Percentiles rank a stretch among this genome's conserved stretches.
Conservation (phyloP, 1,139 yeast genomes). For the Hanseniaspora gamundiae region DNA sequence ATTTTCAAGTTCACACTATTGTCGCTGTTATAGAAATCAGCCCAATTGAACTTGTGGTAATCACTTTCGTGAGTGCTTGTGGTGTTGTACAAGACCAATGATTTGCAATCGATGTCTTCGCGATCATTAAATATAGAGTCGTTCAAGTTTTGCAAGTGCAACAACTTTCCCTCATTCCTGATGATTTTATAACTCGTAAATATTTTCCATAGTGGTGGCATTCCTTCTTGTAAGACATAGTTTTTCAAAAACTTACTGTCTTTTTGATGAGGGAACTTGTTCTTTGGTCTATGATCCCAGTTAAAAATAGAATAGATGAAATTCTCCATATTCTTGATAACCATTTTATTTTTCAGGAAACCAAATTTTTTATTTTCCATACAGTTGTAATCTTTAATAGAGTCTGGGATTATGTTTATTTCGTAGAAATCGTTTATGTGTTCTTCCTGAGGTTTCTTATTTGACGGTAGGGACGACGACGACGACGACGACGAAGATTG, state of each 20-base stretch:
- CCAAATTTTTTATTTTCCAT: neutral
- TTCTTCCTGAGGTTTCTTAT: neutral
- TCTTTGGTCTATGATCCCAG: constrained; percentile 11
- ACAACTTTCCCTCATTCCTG: constrained; percentile 24
- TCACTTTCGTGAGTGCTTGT: neutral
- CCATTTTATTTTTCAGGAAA: constrained; percentile 1
- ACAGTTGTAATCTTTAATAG: neutral
- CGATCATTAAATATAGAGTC: constrained; percentile 2
- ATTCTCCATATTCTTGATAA: constrained; percentile 16
- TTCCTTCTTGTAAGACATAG: constrained; percentile 9
- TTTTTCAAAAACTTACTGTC: neutral
- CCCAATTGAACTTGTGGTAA: constrained; percentile 1
- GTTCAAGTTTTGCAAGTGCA: constrained; percentile 9
- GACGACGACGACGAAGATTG: too few relatives aligned
- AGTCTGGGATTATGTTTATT: neutral
- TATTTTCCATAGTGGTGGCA: constrained; percentile 52
- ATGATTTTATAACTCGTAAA: constrained; percentile 51
- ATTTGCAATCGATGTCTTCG: constrained; percentile 3
- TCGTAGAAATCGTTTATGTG: neutral
- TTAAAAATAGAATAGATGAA: constrained; percentile 20
- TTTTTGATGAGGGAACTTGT: neutral
- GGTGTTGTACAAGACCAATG: constrained; percentile 1
- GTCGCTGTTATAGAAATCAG: neutral
- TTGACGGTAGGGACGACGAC: too few relatives aligned
- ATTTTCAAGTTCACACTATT: neutral